Evolutionary conservation across 2,329 filamentous ascomycete species (phyloP).

Genomic region (Fusarium xyrophilum): DNA sequence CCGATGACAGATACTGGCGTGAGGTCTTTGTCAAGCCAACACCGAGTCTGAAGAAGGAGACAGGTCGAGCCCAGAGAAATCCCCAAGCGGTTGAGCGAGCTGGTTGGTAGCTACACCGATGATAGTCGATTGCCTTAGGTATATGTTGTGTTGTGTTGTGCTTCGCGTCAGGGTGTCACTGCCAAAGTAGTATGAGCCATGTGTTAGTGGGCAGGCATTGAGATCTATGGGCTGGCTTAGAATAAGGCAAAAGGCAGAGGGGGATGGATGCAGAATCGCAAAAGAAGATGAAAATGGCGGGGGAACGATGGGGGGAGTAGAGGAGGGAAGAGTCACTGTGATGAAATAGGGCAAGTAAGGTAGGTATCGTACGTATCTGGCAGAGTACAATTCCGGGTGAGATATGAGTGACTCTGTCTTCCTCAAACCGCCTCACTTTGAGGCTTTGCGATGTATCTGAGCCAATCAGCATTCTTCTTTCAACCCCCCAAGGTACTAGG

Average conservation of each 20-base stretch:
- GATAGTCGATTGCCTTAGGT: background rate
- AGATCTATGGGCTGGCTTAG: background rate
- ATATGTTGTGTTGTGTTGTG: background rate
- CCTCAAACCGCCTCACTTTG: conserved; percentile 30
- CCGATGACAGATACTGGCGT: conserved; percentile 13
- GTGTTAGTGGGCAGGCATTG: background rate
- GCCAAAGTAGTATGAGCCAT: conserved; percentile 6
- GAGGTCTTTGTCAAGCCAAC: conserved; percentile 3
- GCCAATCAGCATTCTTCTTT: conserved; percentile 24
- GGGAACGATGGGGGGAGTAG: conserved; percentile 1
- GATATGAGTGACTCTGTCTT: conserved; percentile 8
- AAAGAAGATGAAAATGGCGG: conserved; percentile 10
- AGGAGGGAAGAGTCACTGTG: conserved; percentile 7
- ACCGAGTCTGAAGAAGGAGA: background rate
- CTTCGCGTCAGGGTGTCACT: conserved; percentile 8
- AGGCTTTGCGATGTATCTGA: conserved; percentile 12
- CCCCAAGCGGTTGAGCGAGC: background rate
- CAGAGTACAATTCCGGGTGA: background rate
- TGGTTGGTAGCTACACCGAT: background rate
- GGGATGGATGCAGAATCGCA: conserved; percentile 6
- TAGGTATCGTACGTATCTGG: background rate
- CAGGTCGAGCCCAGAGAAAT: background rate
- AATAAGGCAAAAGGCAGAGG: conserved; percentile 7
- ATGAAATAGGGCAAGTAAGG: background rate
- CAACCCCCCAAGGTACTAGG: conserved; percentile 29